Evolutionary conservation across 345 rosid species (phyloP), one percentile per base, ranked within the genome.

Genomic region (Aquilaria malaccensis): DNA sequence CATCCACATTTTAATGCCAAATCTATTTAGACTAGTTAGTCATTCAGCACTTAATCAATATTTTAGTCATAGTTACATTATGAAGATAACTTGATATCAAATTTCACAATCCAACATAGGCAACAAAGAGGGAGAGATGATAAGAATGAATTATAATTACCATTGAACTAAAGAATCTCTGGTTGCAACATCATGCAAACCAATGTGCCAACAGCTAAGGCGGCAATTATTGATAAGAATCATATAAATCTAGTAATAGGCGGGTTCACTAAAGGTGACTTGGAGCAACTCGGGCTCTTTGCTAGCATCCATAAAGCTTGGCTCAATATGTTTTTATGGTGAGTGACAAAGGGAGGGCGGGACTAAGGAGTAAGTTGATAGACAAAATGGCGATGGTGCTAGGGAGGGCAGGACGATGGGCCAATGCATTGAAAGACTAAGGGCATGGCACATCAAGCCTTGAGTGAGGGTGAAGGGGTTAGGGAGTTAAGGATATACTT

Each of bases 151-250:
- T 67, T 22, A 48, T 3, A 13, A 13, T 46, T 80, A 93, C 97
- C 96, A 10, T 90, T 86, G 73, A 93, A 81, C 72, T 86, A 88
- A 53, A 93, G 70, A 67, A 74, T 77, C 59, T 90, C 96, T 4
- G 1, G 88, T 70, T 3, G 84, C 67, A 69, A 83, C 85, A 4
- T 92, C 95, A 47, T 97, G 95, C 92, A 88, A 45, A 94, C 73
- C 87, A 88, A 86, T 32, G 97, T 97, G 43, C 96, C 99, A 22
- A 22, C 22, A 0, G 22, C 22, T 22, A 10, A 94, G 71, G 11
- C 96, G 89, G 30, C 97, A 96, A 80, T 94, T 94, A 0, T 92
- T 92, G 33, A 90, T 78, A 6, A 96, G 97, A 69, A 84, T 76
- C 13, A 96, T 82, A 61, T 94, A 96, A 4, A 94, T 90, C 90